These are phyloP conservation scores for Thielaviopsis musarum DNA, from an alignment of 2,329 filamentous ascomycete species.

Conservation along the genomic window DNA sequence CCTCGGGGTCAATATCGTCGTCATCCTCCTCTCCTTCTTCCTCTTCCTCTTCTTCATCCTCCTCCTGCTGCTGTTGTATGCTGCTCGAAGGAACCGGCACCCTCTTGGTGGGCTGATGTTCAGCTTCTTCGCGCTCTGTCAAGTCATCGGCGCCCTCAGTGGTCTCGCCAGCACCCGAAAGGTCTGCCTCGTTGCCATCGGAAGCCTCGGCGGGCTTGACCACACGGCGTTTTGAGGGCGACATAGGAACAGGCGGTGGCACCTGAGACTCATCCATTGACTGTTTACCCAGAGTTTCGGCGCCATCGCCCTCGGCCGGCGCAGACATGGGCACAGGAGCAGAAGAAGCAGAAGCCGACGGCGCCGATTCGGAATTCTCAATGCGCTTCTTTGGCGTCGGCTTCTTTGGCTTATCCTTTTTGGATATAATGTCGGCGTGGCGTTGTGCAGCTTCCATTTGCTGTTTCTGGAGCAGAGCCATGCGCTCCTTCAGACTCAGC, in stretches of 20 bases:
- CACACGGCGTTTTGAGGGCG: conserved; percentile 30
- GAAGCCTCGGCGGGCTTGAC: conserved; percentile 21
- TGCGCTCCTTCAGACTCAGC: conserved; percentile 83
- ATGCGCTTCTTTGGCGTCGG: conserved; percentile 46
- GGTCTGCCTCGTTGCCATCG: conserved; percentile 49
- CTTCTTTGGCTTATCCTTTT: conserved; percentile 78
- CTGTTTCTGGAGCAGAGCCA: conserved; percentile 84
- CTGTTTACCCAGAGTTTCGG: conserved; percentile 29
- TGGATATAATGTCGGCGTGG: conserved; percentile 59
- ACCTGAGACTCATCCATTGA: conserved; percentile 32
- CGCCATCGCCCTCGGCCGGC: conserved; percentile 29
- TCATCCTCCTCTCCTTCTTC: conserved; percentile 60
- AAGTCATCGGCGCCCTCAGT: conserved; percentile 43
- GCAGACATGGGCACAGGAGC: conserved; percentile 22
- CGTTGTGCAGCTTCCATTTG: conserved; percentile 77
- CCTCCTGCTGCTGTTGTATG: conserved; percentile 9
- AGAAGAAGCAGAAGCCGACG: conserved; percentile 15
- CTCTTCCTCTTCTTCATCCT: conserved; percentile 32
- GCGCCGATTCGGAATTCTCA: conserved; percentile 28
- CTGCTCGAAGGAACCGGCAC: conserved; percentile 14
- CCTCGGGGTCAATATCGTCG: conserved; percentile 75
- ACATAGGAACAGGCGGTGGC: conserved; percentile 29
- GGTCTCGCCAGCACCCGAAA: conserved; percentile 47
- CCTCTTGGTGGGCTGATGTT: conserved; percentile 32
- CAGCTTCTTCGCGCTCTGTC: conserved; percentile 59